A percentile compares a stretch with the other conserved stretches of the same genome.
Conservation (phyloP, 2,329 filamentous ascomycete genomes). For the Ceratocystis smalleyi region DNA sequence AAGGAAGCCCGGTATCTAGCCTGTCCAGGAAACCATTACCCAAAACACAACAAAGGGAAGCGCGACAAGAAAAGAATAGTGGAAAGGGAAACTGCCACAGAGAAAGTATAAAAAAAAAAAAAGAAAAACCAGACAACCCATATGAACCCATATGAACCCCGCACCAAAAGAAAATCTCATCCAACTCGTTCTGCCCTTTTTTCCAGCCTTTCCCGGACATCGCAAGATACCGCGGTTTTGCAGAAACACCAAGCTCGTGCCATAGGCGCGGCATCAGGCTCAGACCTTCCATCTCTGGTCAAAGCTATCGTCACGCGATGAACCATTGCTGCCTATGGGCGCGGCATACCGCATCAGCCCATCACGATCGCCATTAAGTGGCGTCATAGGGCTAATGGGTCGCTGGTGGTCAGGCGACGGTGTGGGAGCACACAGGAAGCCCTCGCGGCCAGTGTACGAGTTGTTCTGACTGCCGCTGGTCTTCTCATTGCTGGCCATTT, state of each 20-base stretch:
- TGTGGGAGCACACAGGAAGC: background rate
- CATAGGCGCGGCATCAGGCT: background rate
- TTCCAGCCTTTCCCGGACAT: background rate
- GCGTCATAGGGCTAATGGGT: constrained; percentile 20
- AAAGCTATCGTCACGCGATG: background rate
- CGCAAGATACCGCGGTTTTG: background rate
- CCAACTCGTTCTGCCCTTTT: background rate
- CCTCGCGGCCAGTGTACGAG: constrained; percentile 7
- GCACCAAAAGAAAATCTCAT: background rate
- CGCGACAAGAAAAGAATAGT: background rate
- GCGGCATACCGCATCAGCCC: constrained; percentile 26
- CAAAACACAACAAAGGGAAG: background rate
- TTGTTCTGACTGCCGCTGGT: background rate
- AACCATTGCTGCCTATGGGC: constrained; percentile 20
- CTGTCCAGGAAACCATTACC: background rate
- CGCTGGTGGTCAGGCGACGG: constrained; percentile 11
- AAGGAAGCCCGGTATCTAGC: constrained; percentile 2
- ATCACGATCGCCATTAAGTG: constrained; percentile 20
- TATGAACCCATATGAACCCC: background rate
- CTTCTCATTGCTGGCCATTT: constrained; percentile 20
- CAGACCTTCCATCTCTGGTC: background rate
- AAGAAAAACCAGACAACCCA: background rate
- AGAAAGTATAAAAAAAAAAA: background rate
- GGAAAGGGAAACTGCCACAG: background rate
- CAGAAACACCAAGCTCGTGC: no score